phyloP scores from a whole-genome alignment of 257 asterid species.

The Solanum microdontum region DNA sequence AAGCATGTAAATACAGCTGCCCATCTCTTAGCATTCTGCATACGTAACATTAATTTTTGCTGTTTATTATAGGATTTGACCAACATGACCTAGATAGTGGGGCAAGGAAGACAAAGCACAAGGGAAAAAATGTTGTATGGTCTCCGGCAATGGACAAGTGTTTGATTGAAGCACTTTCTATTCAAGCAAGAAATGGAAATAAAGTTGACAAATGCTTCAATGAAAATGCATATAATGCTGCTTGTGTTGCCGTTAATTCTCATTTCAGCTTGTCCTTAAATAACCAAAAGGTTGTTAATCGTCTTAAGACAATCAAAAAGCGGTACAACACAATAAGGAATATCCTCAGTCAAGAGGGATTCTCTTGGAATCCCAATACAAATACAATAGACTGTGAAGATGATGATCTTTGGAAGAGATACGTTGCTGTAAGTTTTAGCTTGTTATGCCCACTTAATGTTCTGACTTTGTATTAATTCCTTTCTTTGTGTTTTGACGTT shows the following conservation, averaged over 20 bases:
- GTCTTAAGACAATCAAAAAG: conserved; percentile 2
- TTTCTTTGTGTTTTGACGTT: background rate
- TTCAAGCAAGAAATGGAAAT: conserved; percentile 4
- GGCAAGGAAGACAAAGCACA: background rate
- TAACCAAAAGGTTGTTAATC: conserved; percentile 1
- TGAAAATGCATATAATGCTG: background rate
- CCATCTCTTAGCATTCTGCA: background rate
- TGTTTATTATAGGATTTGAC: background rate
- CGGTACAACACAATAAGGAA: background rate
- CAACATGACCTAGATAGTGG: background rate
- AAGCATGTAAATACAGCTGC: background rate
- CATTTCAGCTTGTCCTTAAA: background rate
- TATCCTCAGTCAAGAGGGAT: background rate
- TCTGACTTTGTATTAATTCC: background rate
- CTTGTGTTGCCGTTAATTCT: background rate
- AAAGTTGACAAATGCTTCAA: conserved; percentile 3
- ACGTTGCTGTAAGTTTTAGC: background rate
- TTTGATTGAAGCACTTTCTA: background rate
- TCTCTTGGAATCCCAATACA: background rate
- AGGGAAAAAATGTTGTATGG: conserved; percentile 3
- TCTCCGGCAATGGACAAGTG: conserved; percentile 2
- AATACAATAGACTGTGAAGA: background rate
- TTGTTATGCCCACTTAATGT: background rate
- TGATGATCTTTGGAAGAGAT: conserved; percentile 1
- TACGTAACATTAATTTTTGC: background rate